A percentile compares a stretch with the other conserved stretches of the same genome.
phyloP scores from a whole-genome alignment of 306 rosid species.

The Castanospermum australe region DNA sequence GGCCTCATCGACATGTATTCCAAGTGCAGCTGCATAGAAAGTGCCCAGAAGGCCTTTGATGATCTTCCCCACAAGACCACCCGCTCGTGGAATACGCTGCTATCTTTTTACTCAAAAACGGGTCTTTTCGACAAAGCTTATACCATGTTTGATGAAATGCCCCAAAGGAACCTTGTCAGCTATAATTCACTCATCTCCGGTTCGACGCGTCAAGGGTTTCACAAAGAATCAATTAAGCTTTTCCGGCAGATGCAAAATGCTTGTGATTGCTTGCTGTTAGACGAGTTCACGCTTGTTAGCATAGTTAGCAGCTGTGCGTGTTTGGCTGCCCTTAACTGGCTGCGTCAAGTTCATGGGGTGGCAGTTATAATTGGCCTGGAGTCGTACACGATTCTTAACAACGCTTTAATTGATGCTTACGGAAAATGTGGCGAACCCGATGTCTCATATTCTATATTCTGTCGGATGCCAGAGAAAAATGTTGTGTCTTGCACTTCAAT shows the following conservation, averaged over 20 bases:
- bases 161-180: constrained; percentile 48
- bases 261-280: constrained; percentile 33
- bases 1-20: constrained; percentile 56
- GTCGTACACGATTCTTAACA: constrained; percentile 40
- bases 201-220: constrained; percentile 38
- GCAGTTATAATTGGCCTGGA: constrained; percentile 46
- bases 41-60: constrained; percentile 42
- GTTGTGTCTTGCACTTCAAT: constrained; percentile 63
- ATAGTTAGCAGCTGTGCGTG: constrained; percentile 48
- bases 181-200: constrained; percentile 56
- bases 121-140: constrained; percentile 37
- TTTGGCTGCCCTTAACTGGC: constrained; percentile 42
- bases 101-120: constrained; percentile 32
- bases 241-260: constrained; percentile 39
- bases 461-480: constrained; percentile 48
- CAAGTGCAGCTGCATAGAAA: constrained; percentile 43
- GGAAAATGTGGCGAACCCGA: constrained; percentile 55
- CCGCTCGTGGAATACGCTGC: constrained; percentile 60
- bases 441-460: constrained; percentile 35
- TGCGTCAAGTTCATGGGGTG: constrained; percentile 61
- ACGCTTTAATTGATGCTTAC: constrained; percentile 61
- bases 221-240: constrained; percentile 30
- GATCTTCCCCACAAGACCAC: constrained; percentile 50
- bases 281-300: constrained; percentile 55
- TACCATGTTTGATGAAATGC: constrained; percentile 48